These are phyloP conservation scores for Basidioascus undulatus DNA, from an alignment of 768 basidiomycete species.

Conservation along the genomic window DNA sequence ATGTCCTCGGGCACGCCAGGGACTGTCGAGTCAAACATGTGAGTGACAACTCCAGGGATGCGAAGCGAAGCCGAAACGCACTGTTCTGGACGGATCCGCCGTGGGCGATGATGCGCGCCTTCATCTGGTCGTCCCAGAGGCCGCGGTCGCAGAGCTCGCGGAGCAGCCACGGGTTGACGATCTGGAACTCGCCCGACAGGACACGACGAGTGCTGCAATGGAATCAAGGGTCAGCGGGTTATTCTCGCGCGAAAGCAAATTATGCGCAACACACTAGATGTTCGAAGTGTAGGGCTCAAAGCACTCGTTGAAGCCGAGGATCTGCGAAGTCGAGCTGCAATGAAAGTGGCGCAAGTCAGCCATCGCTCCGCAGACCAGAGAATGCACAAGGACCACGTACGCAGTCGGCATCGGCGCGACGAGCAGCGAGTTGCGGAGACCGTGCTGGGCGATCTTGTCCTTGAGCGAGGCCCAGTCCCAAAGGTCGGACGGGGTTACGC, in stretches of 20 bases:
- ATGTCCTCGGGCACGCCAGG: conserved; percentile 66
- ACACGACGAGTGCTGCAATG: conserved; percentile 68
- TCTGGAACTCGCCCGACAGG: conserved; percentile 97
- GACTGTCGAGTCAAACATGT: conserved; percentile 33
- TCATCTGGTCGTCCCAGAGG: conserved; percentile 96
- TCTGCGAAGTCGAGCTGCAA: conserved; percentile 97
- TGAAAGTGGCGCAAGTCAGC: too few species aligned
- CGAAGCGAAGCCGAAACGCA: not conserved
- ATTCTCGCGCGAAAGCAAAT: not conserved
- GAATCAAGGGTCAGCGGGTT: conserved; percentile 5
- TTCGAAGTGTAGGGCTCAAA: conserved; percentile 95
- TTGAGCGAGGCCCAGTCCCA: conserved; percentile 90
- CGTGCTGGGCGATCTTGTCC: conserved; percentile 54
- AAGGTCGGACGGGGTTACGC: conserved; percentile 56
- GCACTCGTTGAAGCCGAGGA: conserved; percentile 93
- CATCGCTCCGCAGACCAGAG: too few species aligned
- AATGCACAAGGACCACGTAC: too few species aligned
- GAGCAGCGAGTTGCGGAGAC: conserved; percentile 71
- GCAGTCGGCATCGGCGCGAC: conserved; percentile 98
- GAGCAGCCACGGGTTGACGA: conserved; percentile 97
- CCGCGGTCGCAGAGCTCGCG: conserved; percentile 85
- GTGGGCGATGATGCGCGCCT: conserved; percentile 96
- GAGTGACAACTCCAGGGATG: not conserved
- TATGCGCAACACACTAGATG: not conserved
- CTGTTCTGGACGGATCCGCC: conserved; percentile 30